Evolutionary conservation across 1,284 basidiomycete species (phyloP).

Genomic region (Ceratobasidium sp.): DNA sequence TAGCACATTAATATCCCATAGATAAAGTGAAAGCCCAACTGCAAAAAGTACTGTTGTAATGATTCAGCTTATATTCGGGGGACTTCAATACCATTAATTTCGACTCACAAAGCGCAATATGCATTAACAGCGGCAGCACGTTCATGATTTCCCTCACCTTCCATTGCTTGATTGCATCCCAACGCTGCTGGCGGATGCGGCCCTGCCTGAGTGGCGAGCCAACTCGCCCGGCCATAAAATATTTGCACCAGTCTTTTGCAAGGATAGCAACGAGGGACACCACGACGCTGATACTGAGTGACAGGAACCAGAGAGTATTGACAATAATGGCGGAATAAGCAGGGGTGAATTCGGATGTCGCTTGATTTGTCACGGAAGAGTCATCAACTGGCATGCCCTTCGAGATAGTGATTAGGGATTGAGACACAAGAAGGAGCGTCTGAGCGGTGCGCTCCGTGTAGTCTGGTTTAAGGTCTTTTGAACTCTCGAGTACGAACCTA

Average conservation of each 20-base stretch:
- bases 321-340: neutral
- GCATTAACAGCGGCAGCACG: neutral
- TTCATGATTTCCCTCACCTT: neutral
- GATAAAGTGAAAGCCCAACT: neutral
- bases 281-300: neutral
- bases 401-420: neutral
- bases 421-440: neutral
- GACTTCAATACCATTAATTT: neutral
- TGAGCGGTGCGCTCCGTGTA: neutral
- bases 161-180: neutral
- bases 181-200: neutral
- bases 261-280: constrained; percentile 4
- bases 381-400: neutral
- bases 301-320: constrained; percentile 16
- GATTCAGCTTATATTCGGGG: neutral
- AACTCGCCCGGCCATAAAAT: constrained; percentile 9
- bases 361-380: neutral
- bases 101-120: constrained; percentile 4
- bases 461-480: constrained; percentile 6
- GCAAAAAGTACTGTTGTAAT: neutral
- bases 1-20: neutral
- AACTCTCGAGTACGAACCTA: constrained; percentile 17
- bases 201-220: neutral
- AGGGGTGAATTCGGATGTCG: neutral
- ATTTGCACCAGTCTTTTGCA: constrained; percentile 11